Conservation (phyloP, 805 yeast species). For the Gaillardinia entomophila region DNA sequence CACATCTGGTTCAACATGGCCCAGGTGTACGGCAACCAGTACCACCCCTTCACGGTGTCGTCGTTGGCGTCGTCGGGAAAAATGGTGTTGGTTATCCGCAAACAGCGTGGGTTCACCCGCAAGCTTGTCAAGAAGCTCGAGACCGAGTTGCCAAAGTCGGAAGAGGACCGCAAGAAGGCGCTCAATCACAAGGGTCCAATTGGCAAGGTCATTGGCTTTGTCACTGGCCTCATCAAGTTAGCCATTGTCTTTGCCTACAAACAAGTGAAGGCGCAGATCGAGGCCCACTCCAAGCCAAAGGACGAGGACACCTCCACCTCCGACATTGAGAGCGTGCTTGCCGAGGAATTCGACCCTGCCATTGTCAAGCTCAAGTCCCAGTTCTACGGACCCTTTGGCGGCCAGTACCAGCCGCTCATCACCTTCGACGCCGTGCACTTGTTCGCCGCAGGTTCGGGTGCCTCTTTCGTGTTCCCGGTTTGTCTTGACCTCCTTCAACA, state of each 20-base stretch:
- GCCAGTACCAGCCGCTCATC: slow-evolving; percentile 32
- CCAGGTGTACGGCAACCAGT: slow-evolving; percentile 30
- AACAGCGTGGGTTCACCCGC: slow-evolving; percentile 39
- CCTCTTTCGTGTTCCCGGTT: slow-evolving; percentile 41
- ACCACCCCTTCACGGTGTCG: slow-evolving; percentile 45
- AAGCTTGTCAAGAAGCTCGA: slow-evolving; percentile 22
- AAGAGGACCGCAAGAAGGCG: too few relatives aligned
- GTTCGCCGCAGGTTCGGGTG: slow-evolving; percentile 42
- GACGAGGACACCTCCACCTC: not conserved
- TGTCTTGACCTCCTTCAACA: slow-evolving; percentile 33
- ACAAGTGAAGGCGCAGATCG: too few relatives aligned
- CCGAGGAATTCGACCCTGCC: slow-evolving; percentile 1
- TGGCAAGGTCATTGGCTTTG: too few relatives aligned
- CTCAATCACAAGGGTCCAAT: too few relatives aligned
- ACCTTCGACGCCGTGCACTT: slow-evolving; percentile 37
- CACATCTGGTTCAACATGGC: slow-evolving; percentile 39
- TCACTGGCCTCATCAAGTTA: too few relatives aligned
- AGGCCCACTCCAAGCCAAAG: slow-evolving; percentile 1
- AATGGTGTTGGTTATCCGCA: slow-evolving; percentile 35
- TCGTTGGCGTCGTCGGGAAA: slow-evolving; percentile 32
- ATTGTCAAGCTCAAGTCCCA: slow-evolving; percentile 24
- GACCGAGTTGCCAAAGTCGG: slow-evolving; percentile 1
- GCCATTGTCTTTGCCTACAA: too few relatives aligned
- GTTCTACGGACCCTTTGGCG: slow-evolving; percentile 45
- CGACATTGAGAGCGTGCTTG: slow-evolving; percentile 1